phyloP scores from a whole-genome alignment of 1,284 basidiomycete genomes.

The Fistulinella cinereoalba region DNA sequence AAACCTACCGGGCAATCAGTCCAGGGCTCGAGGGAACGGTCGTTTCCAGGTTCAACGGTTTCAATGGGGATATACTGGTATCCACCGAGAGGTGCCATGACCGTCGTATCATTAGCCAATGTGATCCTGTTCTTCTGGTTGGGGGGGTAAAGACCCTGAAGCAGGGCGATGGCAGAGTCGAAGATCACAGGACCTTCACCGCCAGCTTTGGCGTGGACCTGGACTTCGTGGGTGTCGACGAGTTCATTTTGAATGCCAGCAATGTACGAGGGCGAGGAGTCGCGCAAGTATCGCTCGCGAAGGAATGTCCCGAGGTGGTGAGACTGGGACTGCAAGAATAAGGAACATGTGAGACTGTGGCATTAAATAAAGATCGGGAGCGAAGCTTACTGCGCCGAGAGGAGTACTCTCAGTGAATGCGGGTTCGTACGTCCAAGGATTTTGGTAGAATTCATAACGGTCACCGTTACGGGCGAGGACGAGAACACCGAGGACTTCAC shows the following conservation, averaged over 20 bases:
- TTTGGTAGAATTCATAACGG: slow-evolving; percentile 66
- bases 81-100: slow-evolving; percentile 75
- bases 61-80: slow-evolving; percentile 85
- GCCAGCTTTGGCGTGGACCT: slow-evolving; percentile 77
- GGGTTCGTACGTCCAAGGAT: slow-evolving; percentile 67
- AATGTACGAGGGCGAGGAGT: slow-evolving; percentile 63
- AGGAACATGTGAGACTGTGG: slow-evolving; percentile 1
- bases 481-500: slow-evolving; percentile 70
- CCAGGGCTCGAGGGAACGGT: slow-evolving; percentile 83
- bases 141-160: slow-evolving; percentile 80
- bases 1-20: slow-evolving; percentile 70
- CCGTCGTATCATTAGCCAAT: slow-evolving; percentile 73
- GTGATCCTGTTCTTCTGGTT: slow-evolving; percentile 63
- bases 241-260: slow-evolving; percentile 62
- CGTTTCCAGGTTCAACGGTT: slow-evolving; percentile 80
- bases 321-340: slow-evolving; percentile 56
- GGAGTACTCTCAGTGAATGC: slow-evolving; percentile 78
- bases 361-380: not conserved
- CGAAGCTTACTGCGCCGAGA: slow-evolving; percentile 66
- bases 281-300: slow-evolving; percentile 66
- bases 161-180: slow-evolving; percentile 73
- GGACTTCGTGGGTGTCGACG: slow-evolving; percentile 68
- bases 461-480: slow-evolving; percentile 85
- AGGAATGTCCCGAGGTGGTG: slow-evolving; percentile 68
- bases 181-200: slow-evolving; percentile 83